Evolutionary conservation across 441 rosid genomes (phyloP).

Genomic region (Erysimum cheiri): DNA sequence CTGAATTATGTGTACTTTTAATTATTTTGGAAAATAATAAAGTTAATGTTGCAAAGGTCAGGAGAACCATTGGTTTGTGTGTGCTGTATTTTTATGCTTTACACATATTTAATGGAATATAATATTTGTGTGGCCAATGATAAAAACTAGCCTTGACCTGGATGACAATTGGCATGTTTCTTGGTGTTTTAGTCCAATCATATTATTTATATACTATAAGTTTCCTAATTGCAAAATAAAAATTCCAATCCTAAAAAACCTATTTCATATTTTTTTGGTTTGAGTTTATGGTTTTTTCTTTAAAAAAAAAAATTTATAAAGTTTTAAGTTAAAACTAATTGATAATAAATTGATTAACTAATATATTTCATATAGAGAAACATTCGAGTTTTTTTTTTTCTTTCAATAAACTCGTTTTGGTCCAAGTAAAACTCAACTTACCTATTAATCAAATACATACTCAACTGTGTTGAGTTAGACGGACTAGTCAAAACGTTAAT

Average conservation of each 20-base stretch:
- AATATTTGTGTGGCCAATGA: slow-evolving; percentile 32
- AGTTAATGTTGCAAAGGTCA: slow-evolving; percentile 3
- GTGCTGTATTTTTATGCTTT: slow-evolving; percentile 44
- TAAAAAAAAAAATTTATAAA: too few species aligned
- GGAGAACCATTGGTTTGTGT: slow-evolving; percentile 30
- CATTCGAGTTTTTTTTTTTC: too few species aligned
- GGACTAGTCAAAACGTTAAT: too few species aligned
- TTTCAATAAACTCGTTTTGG: too few species aligned
- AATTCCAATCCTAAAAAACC: background rate
- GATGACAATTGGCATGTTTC: slow-evolving; percentile 46
- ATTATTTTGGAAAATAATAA: slow-evolving; percentile 9
- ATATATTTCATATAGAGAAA: too few species aligned
- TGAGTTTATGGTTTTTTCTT: too few species aligned
- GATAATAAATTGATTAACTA: too few species aligned
- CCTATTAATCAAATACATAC: too few species aligned
- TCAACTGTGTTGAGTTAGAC: too few species aligned
- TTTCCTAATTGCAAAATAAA: background rate
- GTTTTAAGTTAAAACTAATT: too few species aligned
- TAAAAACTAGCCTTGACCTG: slow-evolving; percentile 44
- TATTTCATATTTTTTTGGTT: background rate
- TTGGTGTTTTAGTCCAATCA: slow-evolving; percentile 20
- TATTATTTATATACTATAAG: too few species aligned
- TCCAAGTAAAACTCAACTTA: too few species aligned
- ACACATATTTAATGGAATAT: slow-evolving; percentile 39
- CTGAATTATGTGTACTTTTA: background rate